Evolutionary conservation across 2,329 filamentous ascomycete species (phyloP).

Genomic region (Aspergillus tanneri): DNA sequence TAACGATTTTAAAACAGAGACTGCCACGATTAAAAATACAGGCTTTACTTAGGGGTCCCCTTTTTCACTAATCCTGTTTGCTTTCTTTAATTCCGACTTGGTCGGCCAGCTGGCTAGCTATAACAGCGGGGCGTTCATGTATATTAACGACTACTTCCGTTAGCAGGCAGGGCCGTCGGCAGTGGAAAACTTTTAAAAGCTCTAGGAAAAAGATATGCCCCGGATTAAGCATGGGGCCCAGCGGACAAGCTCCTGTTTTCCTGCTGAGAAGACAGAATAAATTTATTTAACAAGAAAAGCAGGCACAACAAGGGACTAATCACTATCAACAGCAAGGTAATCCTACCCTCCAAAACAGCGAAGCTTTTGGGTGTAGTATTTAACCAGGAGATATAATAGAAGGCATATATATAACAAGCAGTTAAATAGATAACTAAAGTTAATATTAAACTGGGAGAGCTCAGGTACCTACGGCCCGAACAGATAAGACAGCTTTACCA

Average conservation of each 20-base stretch:
- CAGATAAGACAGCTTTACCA: conserved; percentile 28
- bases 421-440: conserved; percentile 20
- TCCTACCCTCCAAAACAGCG: conserved; percentile 17
- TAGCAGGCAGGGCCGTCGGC: conserved; percentile 19
- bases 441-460: conserved; percentile 15
- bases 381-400: conserved; percentile 23
- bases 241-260: conserved; percentile 27
- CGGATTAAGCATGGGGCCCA: conserved; percentile 26
- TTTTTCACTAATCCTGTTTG: conserved; percentile 36
- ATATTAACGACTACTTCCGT: conserved; percentile 30
- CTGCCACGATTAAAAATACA: conserved; percentile 8
- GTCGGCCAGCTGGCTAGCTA: conserved; percentile 26
- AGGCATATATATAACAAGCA: conserved; percentile 22
- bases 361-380: conserved; percentile 30
- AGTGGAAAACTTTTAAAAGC: conserved; percentile 26
- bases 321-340: conserved; percentile 14
- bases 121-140: conserved; percentile 28
- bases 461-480: conserved; percentile 20
- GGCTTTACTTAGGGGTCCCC: conserved; percentile 27
- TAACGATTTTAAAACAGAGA: conserved; percentile 16
- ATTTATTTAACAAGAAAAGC: conserved; percentile 29
- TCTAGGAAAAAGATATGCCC: conserved; percentile 30
- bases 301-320: conserved; percentile 17
- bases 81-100: conserved; percentile 41
- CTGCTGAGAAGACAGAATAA: conserved; percentile 29